Base-by-base conservation (phyloP, 1,139 yeast species). In the Arxiozyma slooffiae region DNA sequence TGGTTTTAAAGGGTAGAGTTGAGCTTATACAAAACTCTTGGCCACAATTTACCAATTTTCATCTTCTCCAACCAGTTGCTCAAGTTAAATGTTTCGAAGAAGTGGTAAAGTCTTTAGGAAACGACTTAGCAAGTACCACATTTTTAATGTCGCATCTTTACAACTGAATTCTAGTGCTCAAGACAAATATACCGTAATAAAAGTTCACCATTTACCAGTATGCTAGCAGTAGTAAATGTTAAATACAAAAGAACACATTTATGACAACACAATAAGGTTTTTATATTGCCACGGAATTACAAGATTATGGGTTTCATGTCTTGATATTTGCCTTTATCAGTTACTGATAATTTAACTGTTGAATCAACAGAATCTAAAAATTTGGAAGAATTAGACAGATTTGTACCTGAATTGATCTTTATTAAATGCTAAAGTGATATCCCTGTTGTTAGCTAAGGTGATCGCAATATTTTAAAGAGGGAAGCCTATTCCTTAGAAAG, bases 241-340 rank as follows among this genome's bases (percentile, higher is more conserved):
- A 92, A 92, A 73, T 92, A 92, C 71, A 89, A 92, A 96, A 83
- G 87, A 79, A 74, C 78, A 55, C 79, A 82, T 58, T 77, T 92
- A 55, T 77, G 80, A 57, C 78, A 78, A 49, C 79, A 85, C 59
- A 92, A 81, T 71, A 76, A 82, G 49, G 82, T 92, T 58, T 90
- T 62, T 98, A 92, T 67, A 82, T 92, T 54, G 97, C 98, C 53
- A 92, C 92, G 74, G 81, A 98, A 69, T 78, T 92, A 55, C 97
- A 92, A 71, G 98, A 92, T 71, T 92, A 90, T 67, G 97, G 97
- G 1, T 92, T 92, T 82, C 98, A 92, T 69, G 97, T 97, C 0
- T 98, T 98, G 58, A 92, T 98, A 47, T 82, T 92, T 88, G 92
- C 97, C 1, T 92, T 94, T 86, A n/a, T 98, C 98, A 22, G 96